A percentile compares a stretch with the other conserved stretches of the same genome.
Conservation (phyloP, 306 rosid species). For the Vachellia collinsii region DNA sequence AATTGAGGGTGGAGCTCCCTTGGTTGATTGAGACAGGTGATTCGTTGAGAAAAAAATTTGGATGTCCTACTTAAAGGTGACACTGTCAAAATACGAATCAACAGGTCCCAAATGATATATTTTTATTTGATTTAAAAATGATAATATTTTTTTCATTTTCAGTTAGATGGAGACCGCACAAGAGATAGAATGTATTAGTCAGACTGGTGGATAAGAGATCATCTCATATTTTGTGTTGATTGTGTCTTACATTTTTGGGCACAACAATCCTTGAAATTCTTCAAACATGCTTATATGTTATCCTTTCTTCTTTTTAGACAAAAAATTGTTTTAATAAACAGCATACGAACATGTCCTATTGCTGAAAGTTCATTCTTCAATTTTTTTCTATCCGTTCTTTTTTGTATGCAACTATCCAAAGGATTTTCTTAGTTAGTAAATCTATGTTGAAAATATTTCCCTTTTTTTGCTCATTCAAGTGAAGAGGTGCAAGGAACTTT, state of each 20-base stretch:
- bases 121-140: not conserved
- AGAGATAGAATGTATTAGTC: not conserved
- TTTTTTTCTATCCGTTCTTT: not conserved
- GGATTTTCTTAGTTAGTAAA: not conserved
- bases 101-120: not conserved
- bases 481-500: not conserved
- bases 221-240: not conserved
- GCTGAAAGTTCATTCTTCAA: not conserved
- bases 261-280: not conserved
- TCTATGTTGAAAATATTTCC: conserved; percentile 16
- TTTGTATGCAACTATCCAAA: not conserved
- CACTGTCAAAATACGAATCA: not conserved
- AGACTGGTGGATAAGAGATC: not conserved
- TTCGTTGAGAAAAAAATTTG: not conserved
- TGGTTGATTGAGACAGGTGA: not conserved
- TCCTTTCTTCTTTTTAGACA: not conserved
- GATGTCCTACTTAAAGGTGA: not conserved
- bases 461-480: not conserved
- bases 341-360: not conserved
- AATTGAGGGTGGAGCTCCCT: not conserved
- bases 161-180: not conserved
- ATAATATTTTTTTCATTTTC: not conserved
- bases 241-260: not conserved
- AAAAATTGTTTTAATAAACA: not conserved
- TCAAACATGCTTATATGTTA: not conserved